These are phyloP conservation scores for Quercus robur DNA, from an alignment of 306 rosid genomes.

Conservation along the genomic window DNA sequence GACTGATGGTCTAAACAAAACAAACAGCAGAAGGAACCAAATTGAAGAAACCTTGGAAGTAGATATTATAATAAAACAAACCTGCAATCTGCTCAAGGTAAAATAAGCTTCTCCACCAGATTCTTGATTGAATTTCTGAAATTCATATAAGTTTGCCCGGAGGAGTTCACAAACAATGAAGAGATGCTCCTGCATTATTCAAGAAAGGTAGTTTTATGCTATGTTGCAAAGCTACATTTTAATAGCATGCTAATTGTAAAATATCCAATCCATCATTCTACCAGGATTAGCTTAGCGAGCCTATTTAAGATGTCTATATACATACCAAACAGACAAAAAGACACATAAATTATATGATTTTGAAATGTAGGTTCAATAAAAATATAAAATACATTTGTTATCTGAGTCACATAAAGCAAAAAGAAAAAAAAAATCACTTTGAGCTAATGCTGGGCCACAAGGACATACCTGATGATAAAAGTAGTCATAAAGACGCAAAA, in stretches of 20 bases:
- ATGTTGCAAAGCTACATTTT: background rate
- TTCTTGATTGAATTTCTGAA: slow-evolving; percentile 92
- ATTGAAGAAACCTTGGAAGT: slow-evolving; percentile 5
- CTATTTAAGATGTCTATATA: background rate
- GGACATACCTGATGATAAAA: slow-evolving; percentile 82
- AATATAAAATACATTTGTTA: background rate
- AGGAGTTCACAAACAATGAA: slow-evolving; percentile 94
- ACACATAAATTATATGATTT: background rate
- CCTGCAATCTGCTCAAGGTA: slow-evolving; percentile 85
- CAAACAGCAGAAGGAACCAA: background rate
- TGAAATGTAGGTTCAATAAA: background rate
- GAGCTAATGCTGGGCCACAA: background rate
- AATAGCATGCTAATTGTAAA: background rate
- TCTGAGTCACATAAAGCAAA: background rate
- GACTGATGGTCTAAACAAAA: background rate
- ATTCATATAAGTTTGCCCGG: slow-evolving; percentile 87
- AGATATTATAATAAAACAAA: slow-evolving; percentile 33
- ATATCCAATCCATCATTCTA: slow-evolving; percentile 16
- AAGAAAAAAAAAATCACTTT: background rate
- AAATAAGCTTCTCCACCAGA: slow-evolving; percentile 86
- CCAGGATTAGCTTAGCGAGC: background rate
- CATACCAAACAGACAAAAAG: background rate
- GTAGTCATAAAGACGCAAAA: slow-evolving; percentile 91
- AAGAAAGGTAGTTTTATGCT: background rate
- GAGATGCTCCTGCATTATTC: slow-evolving; percentile 77